Evolutionary conservation across 768 basidiomycete species (phyloP), one percentile per base, ranked within the genome.

Genomic region (Galerina marginata): DNA sequence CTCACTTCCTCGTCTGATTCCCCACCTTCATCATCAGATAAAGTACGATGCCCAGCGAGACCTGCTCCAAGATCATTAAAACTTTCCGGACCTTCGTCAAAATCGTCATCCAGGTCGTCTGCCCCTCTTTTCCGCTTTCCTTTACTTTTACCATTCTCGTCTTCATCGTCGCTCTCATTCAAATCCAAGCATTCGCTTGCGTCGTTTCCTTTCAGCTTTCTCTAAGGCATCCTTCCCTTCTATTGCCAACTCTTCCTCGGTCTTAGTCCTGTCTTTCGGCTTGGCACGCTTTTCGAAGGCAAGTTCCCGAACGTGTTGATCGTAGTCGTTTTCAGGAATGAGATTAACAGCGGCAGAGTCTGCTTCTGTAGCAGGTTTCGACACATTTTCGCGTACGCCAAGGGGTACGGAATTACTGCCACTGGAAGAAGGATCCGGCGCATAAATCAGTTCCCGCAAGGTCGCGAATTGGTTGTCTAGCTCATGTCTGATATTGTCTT

Each of bases 101-200:
- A 94, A 69, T 96, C 95, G 65, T 96, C 95, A n/a, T 93, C 94
- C 45, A 96, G 73, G 69, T 97, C 96, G 73, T 98, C 96, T 1
- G 85, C 92, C 42, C 87, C 93, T 50, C 83, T 71, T 66, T 81
- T 81, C 59, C 87, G 79, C 72, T 89, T 89, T 11, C 63, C 65
- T 48, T 62, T 69, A 2, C 59, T 29, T 12, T 62, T 75, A 56
- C 73, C 75, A 36, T 68, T 68, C 40, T 71, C 88, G 15, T 86
- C 88, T 23, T 88, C 90, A 57, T 83, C 85, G 43, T 87, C 89
- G 57, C 80, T 85, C 44, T 86, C 86, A 26, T 87, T 87, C 86
- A 60, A 92, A 77, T 4, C 97, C 97, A 50, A 90, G 73, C 96
- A 98, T 97, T 23, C 97, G 86, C 66, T 87, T 79, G 49, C 89